phyloP scores from a whole-genome alignment of 1,284 basidiomycete genomes.

The Cystobasidium slooffiae region DNA sequence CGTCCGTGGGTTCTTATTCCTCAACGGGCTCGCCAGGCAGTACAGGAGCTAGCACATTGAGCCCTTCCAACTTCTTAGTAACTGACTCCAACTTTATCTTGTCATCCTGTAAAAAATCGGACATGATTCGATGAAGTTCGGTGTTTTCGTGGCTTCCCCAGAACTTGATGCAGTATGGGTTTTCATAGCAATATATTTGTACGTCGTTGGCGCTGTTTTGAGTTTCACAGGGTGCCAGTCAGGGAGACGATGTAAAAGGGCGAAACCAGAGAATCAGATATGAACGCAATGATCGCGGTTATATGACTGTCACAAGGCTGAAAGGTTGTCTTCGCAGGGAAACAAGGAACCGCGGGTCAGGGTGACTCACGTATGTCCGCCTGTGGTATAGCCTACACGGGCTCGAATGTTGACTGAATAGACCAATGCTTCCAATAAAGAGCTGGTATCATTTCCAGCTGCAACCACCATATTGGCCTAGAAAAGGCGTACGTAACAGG shows the following conservation, averaged over 20 bases:
- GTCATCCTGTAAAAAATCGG: not conserved
- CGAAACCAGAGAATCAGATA: too few relatives aligned
- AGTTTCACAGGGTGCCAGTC: not conserved
- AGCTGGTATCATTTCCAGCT: not conserved
- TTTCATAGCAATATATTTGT: not conserved
- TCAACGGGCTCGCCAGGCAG: constrained; percentile 5
- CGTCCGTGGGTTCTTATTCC: too few relatives aligned
- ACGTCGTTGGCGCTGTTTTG: not conserved
- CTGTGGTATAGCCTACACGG: not conserved
- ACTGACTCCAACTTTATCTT: not conserved
- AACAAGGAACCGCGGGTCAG: not conserved
- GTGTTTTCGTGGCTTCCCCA: constrained; percentile 10
- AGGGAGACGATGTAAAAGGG: too few relatives aligned
- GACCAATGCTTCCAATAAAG: not conserved
- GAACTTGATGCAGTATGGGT: constrained; percentile 4
- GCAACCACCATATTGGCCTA: not conserved
- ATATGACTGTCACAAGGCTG: too few relatives aligned
- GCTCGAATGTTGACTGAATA: constrained; percentile 4
- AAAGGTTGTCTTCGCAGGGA: too few relatives aligned
- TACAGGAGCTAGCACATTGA: not conserved
- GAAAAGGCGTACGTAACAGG: too few relatives aligned
- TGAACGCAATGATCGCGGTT: too few relatives aligned
- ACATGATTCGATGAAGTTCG: not conserved
- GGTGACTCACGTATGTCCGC: not conserved
- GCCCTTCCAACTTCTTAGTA: not conserved